Percentiles rank a stretch among this genome's conserved stretches.
phyloP scores from a whole-genome alignment of 2,329 filamentous ascomycete genomes.

The Didymella pomorum region DNA sequence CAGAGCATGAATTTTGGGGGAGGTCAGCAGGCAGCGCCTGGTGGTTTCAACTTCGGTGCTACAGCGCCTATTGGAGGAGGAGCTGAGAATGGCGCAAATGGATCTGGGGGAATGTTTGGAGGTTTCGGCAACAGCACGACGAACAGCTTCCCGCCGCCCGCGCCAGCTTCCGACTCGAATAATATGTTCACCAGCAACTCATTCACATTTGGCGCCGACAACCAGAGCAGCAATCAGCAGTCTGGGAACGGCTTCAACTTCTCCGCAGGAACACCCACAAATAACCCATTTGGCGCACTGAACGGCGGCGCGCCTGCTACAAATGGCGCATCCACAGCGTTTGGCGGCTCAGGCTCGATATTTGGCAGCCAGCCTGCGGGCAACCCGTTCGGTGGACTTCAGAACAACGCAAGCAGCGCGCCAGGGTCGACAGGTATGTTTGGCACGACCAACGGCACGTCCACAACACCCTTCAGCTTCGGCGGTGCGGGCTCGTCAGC shows the following conservation, averaged over 20 bases:
- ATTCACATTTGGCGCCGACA: conserved; percentile 41
- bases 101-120: conserved; percentile 19
- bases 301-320: conserved; percentile 27
- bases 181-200: conserved; percentile 42
- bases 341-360: conserved; percentile 32
- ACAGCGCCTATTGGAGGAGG: conserved; percentile 29
- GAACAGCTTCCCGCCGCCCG: conserved; percentile 46
- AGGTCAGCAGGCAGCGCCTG: conserved; percentile 21
- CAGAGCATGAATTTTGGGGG: conserved; percentile 35
- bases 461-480: conserved; percentile 20
- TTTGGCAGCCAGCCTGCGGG: conserved; percentile 32
- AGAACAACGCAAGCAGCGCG: conserved; percentile 29
- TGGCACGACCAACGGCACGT: conserved; percentile 27
- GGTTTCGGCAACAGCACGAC: conserved; percentile 33
- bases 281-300: conserved; percentile 34
- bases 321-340: conserved; percentile 33
- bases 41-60: conserved; percentile 37
- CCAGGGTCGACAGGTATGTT: conserved; percentile 24
- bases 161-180: conserved; percentile 35
- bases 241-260: conserved; percentile 41
- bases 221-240: conserved; percentile 33
- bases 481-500: conserved; percentile 23
- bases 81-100: conserved; percentile 17
- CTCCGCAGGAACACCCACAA: conserved; percentile 24
- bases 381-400: conserved; percentile 34